These are phyloP conservation scores for Globisporangium rhizosaccharum DNA, from an alignment of 352 stramenopile species.

Conservation along the genomic window DNA sequence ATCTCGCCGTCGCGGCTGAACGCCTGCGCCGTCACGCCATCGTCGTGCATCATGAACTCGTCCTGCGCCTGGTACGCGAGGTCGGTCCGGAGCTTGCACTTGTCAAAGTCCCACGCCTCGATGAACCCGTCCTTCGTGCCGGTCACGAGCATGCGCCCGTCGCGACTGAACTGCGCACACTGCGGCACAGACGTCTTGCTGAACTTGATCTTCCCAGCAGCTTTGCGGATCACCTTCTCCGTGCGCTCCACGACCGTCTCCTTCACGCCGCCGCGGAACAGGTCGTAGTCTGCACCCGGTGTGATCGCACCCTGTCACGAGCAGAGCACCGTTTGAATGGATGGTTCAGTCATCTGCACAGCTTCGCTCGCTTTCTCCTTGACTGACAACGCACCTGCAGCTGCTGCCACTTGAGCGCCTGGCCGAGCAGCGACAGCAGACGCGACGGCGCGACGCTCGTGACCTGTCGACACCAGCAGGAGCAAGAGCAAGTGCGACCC, in stretches of 20 bases:
- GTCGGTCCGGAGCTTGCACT: constrained; percentile 87
- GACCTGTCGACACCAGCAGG: constrained; percentile 8
- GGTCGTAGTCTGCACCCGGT: constrained; percentile 63
- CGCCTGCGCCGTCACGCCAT: constrained; percentile 79
- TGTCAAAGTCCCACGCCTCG: constrained; percentile 92
- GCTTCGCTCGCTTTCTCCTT: neutral
- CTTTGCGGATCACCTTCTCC: constrained; percentile 62
- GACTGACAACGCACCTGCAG: constrained; percentile 31
- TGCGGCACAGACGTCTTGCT: constrained; percentile 77
- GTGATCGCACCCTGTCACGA: constrained; percentile 43
- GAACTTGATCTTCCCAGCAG: constrained; percentile 87
- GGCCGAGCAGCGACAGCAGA: constrained; percentile 81
- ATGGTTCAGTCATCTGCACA: neutral
- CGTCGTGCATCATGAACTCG: constrained; percentile 92
- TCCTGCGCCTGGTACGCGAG: constrained; percentile 91
- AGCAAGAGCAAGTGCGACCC: no score
- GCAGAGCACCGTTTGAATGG: neutral
- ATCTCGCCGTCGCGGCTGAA: constrained; percentile 85
- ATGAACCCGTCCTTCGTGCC: constrained; percentile 94
- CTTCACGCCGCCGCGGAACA: constrained; percentile 73
- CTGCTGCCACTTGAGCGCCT: constrained; percentile 90
- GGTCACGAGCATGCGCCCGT: constrained; percentile 88
- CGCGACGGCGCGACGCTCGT: constrained; percentile 79
- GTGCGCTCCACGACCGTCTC: constrained; percentile 42
- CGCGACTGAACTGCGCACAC: constrained; percentile 82